Evolutionary conservation across 2,329 filamentous ascomycete genomes (phyloP), one percentile per base, ranked within the genome.

Genomic region (Cladorrhinum sp.): DNA sequence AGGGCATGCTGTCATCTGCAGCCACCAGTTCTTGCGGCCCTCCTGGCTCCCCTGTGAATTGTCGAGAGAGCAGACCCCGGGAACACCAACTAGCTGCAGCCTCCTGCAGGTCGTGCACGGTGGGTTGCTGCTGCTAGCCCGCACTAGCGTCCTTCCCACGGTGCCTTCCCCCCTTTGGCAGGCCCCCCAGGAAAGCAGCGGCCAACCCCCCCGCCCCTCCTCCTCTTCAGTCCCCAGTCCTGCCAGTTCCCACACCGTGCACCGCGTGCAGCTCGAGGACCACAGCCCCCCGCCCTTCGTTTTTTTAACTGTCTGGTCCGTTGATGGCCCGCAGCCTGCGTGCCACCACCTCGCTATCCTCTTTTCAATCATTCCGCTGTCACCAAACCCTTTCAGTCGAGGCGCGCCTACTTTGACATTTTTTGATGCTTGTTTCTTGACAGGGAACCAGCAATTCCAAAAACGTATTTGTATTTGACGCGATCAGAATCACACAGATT

Each of bases 291-390:
- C 68, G 67, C 68, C 67, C 68, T 68, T 71, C 66, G 64, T 68
- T 73, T 73, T 69, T 72, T 73, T 75, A 75, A 76, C 72, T 73
- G 71, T 74, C 69, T 73, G 72, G 73, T 71, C 70, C 55, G 58
- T 60, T 54, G 53, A 70, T 75, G 74, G 70, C 73, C 70, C 74
- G 72, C 74, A 75, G 74, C 72, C 74, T 74, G 74, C 73, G 76
- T 79, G 75, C 75, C 77, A 79, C 77, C 73, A 78, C 74, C 75
- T 78, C 75, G 73, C 76, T 79, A 79, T 78, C 72, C 77, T 79
- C 76, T 78, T 79, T 79, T 79, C 75, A 77, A 73, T 68, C 77
- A 77, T 76, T 77, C 74, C 75, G 76, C 75, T 76, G 74, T 77
- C 72, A 74, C 77, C 75, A 79, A 71, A 66, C 77, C 76, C 76